phyloP scores from a whole-genome alignment of 495 filamentous ascomycete genomes.

The Penicillium coffeae region DNA sequence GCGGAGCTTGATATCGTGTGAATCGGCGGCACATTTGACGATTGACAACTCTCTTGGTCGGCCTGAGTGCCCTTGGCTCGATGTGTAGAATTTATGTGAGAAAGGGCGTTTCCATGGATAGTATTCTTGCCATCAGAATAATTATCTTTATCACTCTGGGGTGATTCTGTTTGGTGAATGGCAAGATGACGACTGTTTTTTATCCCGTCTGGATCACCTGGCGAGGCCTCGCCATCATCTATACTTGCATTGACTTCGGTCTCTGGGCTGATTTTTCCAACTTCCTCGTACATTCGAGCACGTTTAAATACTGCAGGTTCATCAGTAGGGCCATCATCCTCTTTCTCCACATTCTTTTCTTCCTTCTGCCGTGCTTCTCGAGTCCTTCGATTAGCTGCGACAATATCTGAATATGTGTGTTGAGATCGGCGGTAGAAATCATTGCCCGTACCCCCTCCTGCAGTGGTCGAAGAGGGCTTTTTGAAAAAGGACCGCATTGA shows the following conservation, averaged over 20 bases:
- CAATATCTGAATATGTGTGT: constrained; percentile 56
- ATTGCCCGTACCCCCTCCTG: constrained; percentile 39
- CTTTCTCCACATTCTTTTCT: background rate
- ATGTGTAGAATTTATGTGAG: too few relatives aligned
- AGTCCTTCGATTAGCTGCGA: constrained; percentile 49
- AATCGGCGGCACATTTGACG: too few relatives aligned
- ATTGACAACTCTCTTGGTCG: too few relatives aligned
- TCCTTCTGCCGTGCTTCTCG: constrained; percentile 20
- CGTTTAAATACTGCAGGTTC: constrained; percentile 3
- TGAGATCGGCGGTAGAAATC: constrained; percentile 66
- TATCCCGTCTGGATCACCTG: background rate
- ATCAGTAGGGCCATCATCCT: background rate
- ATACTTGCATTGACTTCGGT: background rate
- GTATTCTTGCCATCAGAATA: background rate
- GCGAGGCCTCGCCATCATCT: background rate
- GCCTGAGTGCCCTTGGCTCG: too few relatives aligned
- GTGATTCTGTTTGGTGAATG: background rate
- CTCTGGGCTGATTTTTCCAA: background rate
- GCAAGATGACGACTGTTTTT: background rate
- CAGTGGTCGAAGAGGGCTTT: constrained; percentile 55
- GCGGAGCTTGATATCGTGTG: too few relatives aligned
- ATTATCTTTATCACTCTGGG: background rate
- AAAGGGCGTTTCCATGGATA: background rate
- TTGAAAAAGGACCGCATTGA: constrained; percentile 65
- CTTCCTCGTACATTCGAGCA: background rate